Percentiles rank a stretch among this genome's conserved stretches.
These are phyloP conservation scores for Penicillium nucicola DNA, from an alignment of 495 filamentous ascomycete genomes.

Conservation along the genomic window DNA sequence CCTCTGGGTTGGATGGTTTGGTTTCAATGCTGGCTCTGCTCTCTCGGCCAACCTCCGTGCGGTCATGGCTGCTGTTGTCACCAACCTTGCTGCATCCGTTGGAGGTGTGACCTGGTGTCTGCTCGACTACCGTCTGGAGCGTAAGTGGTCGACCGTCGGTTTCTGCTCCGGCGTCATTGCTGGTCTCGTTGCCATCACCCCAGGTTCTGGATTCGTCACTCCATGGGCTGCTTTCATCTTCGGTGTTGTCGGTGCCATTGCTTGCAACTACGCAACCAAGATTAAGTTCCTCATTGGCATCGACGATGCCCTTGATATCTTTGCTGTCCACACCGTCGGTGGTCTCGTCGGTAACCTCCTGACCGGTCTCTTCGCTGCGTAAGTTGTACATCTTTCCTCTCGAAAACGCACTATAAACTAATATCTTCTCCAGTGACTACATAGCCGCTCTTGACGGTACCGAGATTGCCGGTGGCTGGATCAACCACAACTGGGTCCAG, in stretches of 20 bases:
- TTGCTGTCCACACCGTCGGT: constrained; percentile 86
- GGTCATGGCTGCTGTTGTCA: constrained; percentile 57
- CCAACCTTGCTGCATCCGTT: constrained; percentile 55
- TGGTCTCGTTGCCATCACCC: constrained; percentile 90
- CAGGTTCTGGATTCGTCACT: constrained; percentile 87
- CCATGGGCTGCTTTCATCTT: constrained; percentile 90
- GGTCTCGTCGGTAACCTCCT: constrained; percentile 86
- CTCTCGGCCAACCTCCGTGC: constrained; percentile 82
- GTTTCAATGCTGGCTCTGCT: constrained; percentile 96
- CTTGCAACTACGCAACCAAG: constrained; percentile 95
- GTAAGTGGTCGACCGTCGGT: constrained; percentile 95
- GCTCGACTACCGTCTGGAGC: constrained; percentile 88
- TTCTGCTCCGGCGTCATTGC: constrained; percentile 95
- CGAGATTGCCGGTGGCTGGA: constrained; percentile 77
- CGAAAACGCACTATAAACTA: constrained; percentile 1
- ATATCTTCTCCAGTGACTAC: constrained; percentile 57
- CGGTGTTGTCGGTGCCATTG: constrained; percentile 76
- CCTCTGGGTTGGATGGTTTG: constrained; percentile 99
- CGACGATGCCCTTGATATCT: constrained; percentile 92
- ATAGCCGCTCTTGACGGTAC: constrained; percentile 86
- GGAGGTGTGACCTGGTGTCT: constrained; percentile 95
- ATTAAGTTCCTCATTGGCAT: constrained; percentile 85
- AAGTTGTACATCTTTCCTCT: constrained; percentile 29
- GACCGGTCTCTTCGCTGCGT: constrained; percentile 90
- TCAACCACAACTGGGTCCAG: constrained; percentile 89